Percentiles rank a stretch among this genome's conserved stretches.
These are phyloP conservation scores for Gastrolobium villosum DNA, from an alignment of 306 rosid genomes.

Conservation along the genomic window DNA sequence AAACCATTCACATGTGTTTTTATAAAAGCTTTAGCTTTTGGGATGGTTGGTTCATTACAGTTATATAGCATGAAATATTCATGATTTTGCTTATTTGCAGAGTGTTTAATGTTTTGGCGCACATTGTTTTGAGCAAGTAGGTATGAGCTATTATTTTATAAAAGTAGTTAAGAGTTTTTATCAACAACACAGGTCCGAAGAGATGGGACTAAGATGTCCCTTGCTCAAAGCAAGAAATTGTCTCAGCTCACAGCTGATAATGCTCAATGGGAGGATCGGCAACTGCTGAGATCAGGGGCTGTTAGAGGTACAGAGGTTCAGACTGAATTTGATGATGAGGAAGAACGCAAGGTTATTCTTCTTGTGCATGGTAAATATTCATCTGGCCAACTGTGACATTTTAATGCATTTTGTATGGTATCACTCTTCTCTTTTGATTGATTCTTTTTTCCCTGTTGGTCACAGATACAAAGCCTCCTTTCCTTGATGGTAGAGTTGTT, in stretches of 20 bases:
- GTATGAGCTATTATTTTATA: constrained; percentile 19
- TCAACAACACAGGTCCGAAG: constrained; percentile 68
- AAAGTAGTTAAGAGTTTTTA: constrained; percentile 31
- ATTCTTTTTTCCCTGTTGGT: constrained; percentile 44
- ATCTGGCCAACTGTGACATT: constrained; percentile 28
- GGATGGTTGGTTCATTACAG: too few species aligned
- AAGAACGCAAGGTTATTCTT: constrained; percentile 93
- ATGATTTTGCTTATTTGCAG: constrained; percentile 18
- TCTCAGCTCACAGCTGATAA: constrained; percentile 97
- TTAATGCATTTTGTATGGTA: constrained; percentile 24
- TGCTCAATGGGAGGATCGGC: constrained; percentile 99
- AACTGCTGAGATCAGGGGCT: constrained; percentile 95
- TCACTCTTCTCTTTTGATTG: constrained; percentile 30
- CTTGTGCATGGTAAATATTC: constrained; percentile 88
- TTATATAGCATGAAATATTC: background rate
- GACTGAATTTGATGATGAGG: constrained; percentile 98
- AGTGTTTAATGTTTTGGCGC: constrained; percentile 16
- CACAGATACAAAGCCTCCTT: constrained; percentile 98
- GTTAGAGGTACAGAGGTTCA: constrained; percentile 99
- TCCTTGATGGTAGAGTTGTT: constrained; percentile 97
- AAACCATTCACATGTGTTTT: too few species aligned
- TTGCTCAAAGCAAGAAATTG: constrained; percentile 91
- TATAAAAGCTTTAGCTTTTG: too few species aligned
- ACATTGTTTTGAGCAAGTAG: constrained; percentile 31
- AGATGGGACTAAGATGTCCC: constrained; percentile 98